Evolutionary conservation across 169 alveolate species (phyloP), one percentile per base, ranked within the genome.

Genomic region (Plasmodium berghei): DNA sequence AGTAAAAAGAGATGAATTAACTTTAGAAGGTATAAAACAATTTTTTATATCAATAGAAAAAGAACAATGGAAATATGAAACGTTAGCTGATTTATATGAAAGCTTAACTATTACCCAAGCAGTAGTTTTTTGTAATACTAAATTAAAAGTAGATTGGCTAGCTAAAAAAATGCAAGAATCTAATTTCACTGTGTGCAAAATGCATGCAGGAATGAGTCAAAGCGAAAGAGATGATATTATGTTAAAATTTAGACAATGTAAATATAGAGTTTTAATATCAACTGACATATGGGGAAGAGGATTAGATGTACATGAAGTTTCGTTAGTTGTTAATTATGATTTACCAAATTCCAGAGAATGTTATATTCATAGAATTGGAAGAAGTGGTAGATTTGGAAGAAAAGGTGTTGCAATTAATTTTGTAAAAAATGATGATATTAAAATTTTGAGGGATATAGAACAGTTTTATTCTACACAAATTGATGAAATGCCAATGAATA

Each of bases 381-480:
- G 99, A 69, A 96, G 99, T 64, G 99, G 99, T 5, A 98, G 99
- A 91, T 99, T 98, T 93, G 99, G 99, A 45, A 97, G 99, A 72
- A 98, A 98, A 92, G 99, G 99, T 42, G 99, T 99, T 28, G 99
- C 99, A 16, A 98, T 98, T 91, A 99, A 98, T 96, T 98, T 98
- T 88, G 99, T 98, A 54, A 97, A 98, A 8, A 96, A 96, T 85
- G 95, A 94, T 87, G 99, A 99, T 85, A 98, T 98, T 88, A 97
- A 97, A 77, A 94, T 95, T 89, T 91, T 99, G 83, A 97, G 97
- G 93, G 99, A 98, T 83, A 96, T 98, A 40, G 99, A 99, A 92
- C 97, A 96, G 92, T 98, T 98, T 95, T 99, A 98, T 97, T 97
- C 96, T 97, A 99, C 99, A 64, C 99, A 98, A 94, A 98, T 99